phyloP scores from a whole-genome alignment of 208 protist species.

The Naegleria fowleri region DNA sequence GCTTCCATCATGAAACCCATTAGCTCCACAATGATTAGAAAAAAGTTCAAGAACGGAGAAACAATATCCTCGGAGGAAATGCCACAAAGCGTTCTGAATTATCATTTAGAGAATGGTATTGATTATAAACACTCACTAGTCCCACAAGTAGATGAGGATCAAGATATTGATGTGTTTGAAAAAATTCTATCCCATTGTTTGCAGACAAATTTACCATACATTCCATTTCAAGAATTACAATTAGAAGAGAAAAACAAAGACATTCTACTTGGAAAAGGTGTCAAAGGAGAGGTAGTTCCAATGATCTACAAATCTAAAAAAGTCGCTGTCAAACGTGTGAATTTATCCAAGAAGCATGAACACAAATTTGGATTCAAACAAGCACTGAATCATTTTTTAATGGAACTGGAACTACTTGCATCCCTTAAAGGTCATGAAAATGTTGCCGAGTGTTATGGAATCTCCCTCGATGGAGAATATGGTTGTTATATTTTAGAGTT shows the following conservation, averaged over 20 bases:
- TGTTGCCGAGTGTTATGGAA: background rate
- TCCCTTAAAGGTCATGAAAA: background rate
- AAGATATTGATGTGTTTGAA: background rate
- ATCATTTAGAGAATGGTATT: background rate
- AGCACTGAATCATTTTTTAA: background rate
- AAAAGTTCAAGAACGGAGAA: background rate
- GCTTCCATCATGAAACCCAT: background rate
- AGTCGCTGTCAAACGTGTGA: background rate
- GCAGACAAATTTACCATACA: background rate
- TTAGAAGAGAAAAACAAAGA: background rate
- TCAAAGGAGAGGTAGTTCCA: background rate
- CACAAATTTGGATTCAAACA: background rate
- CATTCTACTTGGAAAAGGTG: background rate
- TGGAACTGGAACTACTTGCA: background rate
- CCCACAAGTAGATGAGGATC: background rate
- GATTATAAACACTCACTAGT: background rate
- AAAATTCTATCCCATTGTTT: background rate
- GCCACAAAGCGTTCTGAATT: background rate
- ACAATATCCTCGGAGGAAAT: background rate
- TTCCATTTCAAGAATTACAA: background rate
- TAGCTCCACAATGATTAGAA: background rate
- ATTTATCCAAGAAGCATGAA: background rate
- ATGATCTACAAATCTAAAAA: background rate
- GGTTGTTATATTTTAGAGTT: background rate
- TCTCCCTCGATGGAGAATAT: background rate